Evolutionary conservation across 2,329 filamentous ascomycete genomes (phyloP).

Genomic region (Cercospora beticola): DNA sequence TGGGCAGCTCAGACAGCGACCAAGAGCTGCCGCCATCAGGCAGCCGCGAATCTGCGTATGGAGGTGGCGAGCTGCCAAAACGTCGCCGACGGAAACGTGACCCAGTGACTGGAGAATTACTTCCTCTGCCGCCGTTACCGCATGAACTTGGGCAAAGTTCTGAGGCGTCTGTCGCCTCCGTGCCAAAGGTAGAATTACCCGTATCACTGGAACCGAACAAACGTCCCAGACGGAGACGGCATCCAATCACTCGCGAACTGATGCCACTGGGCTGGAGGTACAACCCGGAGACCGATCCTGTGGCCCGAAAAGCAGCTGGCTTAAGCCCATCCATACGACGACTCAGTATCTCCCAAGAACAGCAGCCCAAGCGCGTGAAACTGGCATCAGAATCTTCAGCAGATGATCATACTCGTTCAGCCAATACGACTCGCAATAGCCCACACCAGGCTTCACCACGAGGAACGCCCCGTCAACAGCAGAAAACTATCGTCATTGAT

Average conservation of each 20-base stretch:
- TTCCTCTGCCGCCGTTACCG: slow-evolving; percentile 24
- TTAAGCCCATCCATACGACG: slow-evolving; percentile 12
- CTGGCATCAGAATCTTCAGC: slow-evolving; percentile 23
- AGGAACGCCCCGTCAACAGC: neutral
- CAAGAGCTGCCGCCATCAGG: neutral
- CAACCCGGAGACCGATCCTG: slow-evolving; percentile 21
- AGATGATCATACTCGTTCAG: slow-evolving; percentile 9
- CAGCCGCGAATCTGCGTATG: neutral
- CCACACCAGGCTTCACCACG: neutral
- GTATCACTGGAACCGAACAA: slow-evolving; percentile 20
- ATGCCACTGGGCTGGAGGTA: slow-evolving; percentile 38
- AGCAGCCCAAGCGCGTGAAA: slow-evolving; percentile 24
- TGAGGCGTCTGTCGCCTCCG: neutral
- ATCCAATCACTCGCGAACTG: slow-evolving; percentile 35
- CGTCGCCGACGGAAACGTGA: slow-evolving; percentile 35
- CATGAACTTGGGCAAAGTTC: neutral
- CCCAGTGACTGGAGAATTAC: slow-evolving; percentile 33
- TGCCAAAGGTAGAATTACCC: neutral
- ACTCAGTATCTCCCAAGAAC: slow-evolving; percentile 24
- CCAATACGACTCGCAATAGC: neutral
- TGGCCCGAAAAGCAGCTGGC: slow-evolving; percentile 10
- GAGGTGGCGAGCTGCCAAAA: slow-evolving; percentile 16
- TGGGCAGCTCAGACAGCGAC: slow-evolving; percentile 20
- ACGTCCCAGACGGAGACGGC: slow-evolving; percentile 30
- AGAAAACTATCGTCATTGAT: neutral